Evolutionary conservation across 306 rosid genomes (phyloP).

Genomic region (Cercis canadensis): DNA sequence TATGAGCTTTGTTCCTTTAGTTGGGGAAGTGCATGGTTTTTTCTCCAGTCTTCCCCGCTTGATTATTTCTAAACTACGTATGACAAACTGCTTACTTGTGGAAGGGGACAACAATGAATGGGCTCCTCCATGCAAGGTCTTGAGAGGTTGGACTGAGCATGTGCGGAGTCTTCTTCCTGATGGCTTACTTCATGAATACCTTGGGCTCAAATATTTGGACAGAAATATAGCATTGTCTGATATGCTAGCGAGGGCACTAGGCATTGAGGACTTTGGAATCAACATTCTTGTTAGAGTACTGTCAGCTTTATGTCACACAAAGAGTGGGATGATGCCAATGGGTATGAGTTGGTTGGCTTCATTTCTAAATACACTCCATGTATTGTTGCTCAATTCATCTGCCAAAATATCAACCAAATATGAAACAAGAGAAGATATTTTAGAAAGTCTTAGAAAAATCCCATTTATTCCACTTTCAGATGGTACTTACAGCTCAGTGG

Average conservation of each 20-base stretch:
- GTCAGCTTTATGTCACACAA: conserved; percentile 56
- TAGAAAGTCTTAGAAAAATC: conserved; percentile 53
- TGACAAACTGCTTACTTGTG: conserved; percentile 77
- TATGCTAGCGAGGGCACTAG: conserved; percentile 71
- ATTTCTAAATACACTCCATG: conserved; percentile 62
- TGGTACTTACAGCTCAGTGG: conserved; percentile 74
- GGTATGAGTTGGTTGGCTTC: conserved; percentile 80
- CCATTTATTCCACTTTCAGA: conserved; percentile 89
- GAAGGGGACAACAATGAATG: conserved; percentile 71
- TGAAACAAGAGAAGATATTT: conserved; percentile 53
- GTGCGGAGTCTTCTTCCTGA: conserved; percentile 71
- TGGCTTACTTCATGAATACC: conserved; percentile 65
- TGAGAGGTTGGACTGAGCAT: conserved; percentile 90
- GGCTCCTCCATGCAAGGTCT: conserved; percentile 88
- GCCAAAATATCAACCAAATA: conserved; percentile 42
- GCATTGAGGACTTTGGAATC: conserved; percentile 87
- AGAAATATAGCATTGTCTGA: conserved; percentile 66
- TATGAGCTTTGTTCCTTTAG: conserved; percentile 91
- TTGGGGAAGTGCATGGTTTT: conserved; percentile 95
- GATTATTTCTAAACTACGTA: conserved; percentile 73
- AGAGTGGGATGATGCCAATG: conserved; percentile 59
- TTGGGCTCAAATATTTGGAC: conserved; percentile 86
- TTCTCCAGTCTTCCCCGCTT: conserved; percentile 86
- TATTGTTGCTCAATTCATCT: conserved; percentile 54
- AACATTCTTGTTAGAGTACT: conserved; percentile 64